Evolutionary conservation across 148 eudicot species (phyloP), one percentile per base, ranked within the genome.

Genomic region (Dysphania ambrosioides): DNA sequence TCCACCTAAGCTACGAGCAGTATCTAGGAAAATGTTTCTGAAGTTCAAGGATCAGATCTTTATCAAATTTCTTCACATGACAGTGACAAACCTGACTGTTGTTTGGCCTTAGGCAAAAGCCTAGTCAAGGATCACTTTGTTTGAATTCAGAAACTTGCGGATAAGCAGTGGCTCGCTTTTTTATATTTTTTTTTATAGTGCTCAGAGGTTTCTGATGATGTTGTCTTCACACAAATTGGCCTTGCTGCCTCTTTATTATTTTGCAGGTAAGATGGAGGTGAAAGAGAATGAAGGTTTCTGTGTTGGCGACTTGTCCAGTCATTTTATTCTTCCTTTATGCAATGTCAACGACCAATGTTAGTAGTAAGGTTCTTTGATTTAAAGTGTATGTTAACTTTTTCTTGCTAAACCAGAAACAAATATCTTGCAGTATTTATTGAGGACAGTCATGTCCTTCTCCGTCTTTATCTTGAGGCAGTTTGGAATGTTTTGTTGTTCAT

Each of bases 201-300:
- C 56, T 81, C 73, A 51, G 66, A 62, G 71, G 63, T 82, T 79
- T 76, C 71, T 75, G 53, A 80, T 68, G 79, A 66, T 51, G 74
- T 82, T 73, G 59, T 44, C 76, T 76, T 82, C 80, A 76, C 78
- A 68, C 79, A 76, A 83, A 69, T 64, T 77, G 80, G 80, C 74
- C 55, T 76, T 76, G 82, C 79, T 86, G 73, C 80, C 72, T 81
- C 40, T 83, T n/a, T 73, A 68, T 73, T 78, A 82, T 83, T 80
- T 88, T 89, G 91, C 97, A 92, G 97, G 97, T 85, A 41, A 35
- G 62, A 26, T 72, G 73, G 62, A 75, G 72, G 40, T 77, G 82
- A 79, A 70, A 71, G 73, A 64, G 80, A 76, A 77, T 80, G 84
- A 81, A 78, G 67, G 57, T 72, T 42, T 75, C 64, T 61, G 44